These are phyloP conservation scores for Candida tallmaniae DNA, from an alignment of 805 yeast species.

Conservation along the genomic window DNA sequence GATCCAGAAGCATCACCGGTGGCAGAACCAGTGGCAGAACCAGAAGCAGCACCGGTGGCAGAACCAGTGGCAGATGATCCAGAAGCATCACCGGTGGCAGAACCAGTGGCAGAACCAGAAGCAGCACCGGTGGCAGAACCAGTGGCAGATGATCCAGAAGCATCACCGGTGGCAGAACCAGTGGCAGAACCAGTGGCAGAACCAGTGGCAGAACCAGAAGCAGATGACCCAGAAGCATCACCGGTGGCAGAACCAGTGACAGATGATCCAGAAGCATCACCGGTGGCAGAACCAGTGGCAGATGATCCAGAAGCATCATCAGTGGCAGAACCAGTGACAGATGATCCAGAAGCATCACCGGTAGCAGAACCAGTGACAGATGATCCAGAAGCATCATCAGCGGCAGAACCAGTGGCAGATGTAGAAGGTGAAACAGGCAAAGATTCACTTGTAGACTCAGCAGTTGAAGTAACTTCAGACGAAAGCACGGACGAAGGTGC, in stretches of 20 bases:
- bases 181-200: conserved; percentile 2
- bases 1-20: conserved; percentile 6
- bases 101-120: conserved; percentile 5
- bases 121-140: conserved; percentile 13
- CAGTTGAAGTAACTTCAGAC: conserved; percentile 20
- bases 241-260: conserved; percentile 1
- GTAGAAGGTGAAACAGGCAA: conserved; percentile 20
- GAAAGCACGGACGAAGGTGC: conserved; percentile 1
- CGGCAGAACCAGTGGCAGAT: conserved; percentile 1
- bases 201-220: conserved; percentile 2
- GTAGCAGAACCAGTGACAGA: conserved; percentile 1
- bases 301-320: conserved; percentile 6
- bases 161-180: conserved; percentile 5
- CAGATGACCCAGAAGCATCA: background rate
- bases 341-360: conserved; percentile 1
- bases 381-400: conserved; percentile 3
- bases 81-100: conserved; percentile 3
- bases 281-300: conserved; percentile 5
- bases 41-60: conserved; percentile 12
- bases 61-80: conserved; percentile 6
- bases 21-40: conserved; percentile 10
- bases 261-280: background rate
- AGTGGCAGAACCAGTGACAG: conserved; percentile 1
- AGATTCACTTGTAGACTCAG: conserved; percentile 5
- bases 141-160: conserved; percentile 11